Conservation (phyloP, 2,329 filamentous ascomycete species). For the Apiospora malaysiana region DNA sequence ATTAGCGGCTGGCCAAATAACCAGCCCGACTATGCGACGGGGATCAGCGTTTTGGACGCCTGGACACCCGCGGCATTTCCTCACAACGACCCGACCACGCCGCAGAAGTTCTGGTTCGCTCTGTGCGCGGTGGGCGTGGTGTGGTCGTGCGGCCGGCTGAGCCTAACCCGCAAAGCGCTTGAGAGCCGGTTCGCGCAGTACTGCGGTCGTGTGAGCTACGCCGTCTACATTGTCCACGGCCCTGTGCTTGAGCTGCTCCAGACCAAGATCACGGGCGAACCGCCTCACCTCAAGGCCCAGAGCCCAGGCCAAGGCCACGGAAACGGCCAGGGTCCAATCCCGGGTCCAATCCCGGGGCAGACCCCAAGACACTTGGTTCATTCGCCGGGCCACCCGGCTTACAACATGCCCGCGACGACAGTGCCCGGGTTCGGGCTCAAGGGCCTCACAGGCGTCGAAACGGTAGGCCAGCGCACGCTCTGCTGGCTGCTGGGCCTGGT, state of each 20-base stretch:
- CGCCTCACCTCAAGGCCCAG: slow-evolving; percentile 27
- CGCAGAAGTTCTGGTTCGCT: slow-evolving; percentile 47
- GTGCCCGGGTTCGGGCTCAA: slow-evolving; percentile 33
- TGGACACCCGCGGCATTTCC: slow-evolving; percentile 43
- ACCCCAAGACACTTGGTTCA: no score
- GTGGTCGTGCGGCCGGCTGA: slow-evolving; percentile 46
- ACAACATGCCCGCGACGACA: background rate
- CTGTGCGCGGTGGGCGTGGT: slow-evolving; percentile 42
- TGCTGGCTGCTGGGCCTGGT: slow-evolving; percentile 48
- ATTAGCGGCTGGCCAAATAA: slow-evolving; percentile 49
- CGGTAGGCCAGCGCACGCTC: slow-evolving; percentile 36
- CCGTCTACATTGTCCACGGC: slow-evolving; percentile 63
- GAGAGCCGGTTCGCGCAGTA: slow-evolving; percentile 58
- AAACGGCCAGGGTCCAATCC: no score
- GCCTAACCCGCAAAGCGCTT: slow-evolving; percentile 45
- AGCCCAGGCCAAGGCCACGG: slow-evolving; percentile 28
- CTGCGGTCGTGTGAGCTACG: slow-evolving; percentile 58
- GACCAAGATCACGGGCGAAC: slow-evolving; percentile 37
- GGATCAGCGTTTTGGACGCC: slow-evolving; percentile 39
- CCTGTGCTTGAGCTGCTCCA: slow-evolving; percentile 47
- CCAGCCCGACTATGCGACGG: slow-evolving; percentile 41
- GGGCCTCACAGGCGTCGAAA: slow-evolving; percentile 41
- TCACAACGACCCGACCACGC: slow-evolving; percentile 36
- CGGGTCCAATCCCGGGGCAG: no score
- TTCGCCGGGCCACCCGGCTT: slow-evolving; percentile 25